Conservation (phyloP, 148 eudicot genomes). For the Spergularia marina region DNA sequence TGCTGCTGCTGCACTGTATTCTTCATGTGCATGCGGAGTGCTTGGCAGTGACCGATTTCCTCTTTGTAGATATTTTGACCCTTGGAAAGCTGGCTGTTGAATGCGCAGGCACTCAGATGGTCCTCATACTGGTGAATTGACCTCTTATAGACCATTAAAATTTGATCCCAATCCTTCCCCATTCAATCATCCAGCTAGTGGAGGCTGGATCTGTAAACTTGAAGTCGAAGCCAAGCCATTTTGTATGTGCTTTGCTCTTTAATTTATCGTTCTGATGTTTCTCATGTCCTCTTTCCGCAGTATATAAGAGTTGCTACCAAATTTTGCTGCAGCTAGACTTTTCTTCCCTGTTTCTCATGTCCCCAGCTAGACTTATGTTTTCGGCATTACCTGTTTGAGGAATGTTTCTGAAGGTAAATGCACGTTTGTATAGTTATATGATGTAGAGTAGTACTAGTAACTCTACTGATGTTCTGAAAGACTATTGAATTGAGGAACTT, state of each 20-base stretch:
- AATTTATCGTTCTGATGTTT: constrained; percentile 23
- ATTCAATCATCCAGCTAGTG: constrained; percentile 25
- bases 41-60: constrained; percentile 28
- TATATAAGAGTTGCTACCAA: constrained; percentile 34
- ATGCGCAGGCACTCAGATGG: constrained; percentile 26
- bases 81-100: constrained; percentile 24
- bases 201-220: constrained; percentile 43
- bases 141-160: constrained; percentile 22
- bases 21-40: constrained; percentile 12
- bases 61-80: constrained; percentile 38
- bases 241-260: constrained; percentile 38
- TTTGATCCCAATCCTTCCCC: constrained; percentile 8
- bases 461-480: not conserved
- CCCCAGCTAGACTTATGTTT: not conserved
- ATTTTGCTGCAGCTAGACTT: constrained; percentile 28
- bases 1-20: constrained; percentile 4
- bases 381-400: not conserved
- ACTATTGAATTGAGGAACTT: not conserved
- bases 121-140: constrained; percentile 27
- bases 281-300: constrained; percentile 20
- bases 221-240: constrained; percentile 38
- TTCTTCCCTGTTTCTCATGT: constrained; percentile 24
- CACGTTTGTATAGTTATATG: not conserved
- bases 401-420: not conserved
- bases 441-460: not conserved